A percentile compares a stretch with the other conserved stretches of the same genome.
phyloP scores from a whole-genome alignment of 2,329 filamentous ascomycete species.

The Mycocentrospora acerina region DNA sequence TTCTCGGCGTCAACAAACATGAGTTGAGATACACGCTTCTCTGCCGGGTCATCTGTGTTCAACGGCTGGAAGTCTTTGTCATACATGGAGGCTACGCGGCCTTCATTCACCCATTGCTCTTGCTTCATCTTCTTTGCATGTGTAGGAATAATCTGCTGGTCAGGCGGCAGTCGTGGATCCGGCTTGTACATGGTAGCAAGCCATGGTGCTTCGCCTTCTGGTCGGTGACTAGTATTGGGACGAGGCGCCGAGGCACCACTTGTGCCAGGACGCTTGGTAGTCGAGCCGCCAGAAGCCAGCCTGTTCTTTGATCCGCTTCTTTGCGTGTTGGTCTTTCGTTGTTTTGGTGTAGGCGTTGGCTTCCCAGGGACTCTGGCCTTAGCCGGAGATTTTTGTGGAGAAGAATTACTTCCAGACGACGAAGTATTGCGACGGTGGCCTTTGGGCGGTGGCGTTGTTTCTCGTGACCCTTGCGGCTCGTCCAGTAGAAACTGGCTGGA shows the following conservation, averaged over 20 bases:
- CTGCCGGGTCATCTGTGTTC: constrained; percentile 60
- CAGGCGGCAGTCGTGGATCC: constrained; percentile 87
- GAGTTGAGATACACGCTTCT: constrained; percentile 36
- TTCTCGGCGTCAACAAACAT: constrained; percentile 33
- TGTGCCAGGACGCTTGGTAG: constrained; percentile 61
- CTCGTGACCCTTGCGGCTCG: constrained; percentile 39
- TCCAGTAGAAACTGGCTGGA: constrained; percentile 56
- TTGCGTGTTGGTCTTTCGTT: constrained; percentile 33
- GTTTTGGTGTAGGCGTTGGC: constrained; percentile 35
- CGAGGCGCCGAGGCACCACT: constrained; percentile 56
- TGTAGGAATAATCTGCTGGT: constrained; percentile 93
- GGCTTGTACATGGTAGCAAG: constrained; percentile 93
- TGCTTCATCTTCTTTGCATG: constrained; percentile 89
- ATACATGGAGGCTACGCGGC: constrained; percentile 80
- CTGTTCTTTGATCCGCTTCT: constrained; percentile 40
- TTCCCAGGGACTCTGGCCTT: constrained; percentile 46
- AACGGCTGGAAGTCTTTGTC: constrained; percentile 85
- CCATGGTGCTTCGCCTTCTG: constrained; percentile 96
- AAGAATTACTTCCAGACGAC: constrained; percentile 26
- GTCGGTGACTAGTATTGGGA: constrained; percentile 67
- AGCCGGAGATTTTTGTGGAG: constrained; percentile 34
- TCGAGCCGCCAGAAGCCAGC: constrained; percentile 29
- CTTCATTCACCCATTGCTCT: constrained; percentile 92
- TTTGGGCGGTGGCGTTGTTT: constrained; percentile 24
- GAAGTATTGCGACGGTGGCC: constrained; percentile 24